Evolutionary conservation across 345 rosid species (phyloP), one percentile per base, ranked within the genome.

Genomic region (Melaleuca alternifolia): DNA sequence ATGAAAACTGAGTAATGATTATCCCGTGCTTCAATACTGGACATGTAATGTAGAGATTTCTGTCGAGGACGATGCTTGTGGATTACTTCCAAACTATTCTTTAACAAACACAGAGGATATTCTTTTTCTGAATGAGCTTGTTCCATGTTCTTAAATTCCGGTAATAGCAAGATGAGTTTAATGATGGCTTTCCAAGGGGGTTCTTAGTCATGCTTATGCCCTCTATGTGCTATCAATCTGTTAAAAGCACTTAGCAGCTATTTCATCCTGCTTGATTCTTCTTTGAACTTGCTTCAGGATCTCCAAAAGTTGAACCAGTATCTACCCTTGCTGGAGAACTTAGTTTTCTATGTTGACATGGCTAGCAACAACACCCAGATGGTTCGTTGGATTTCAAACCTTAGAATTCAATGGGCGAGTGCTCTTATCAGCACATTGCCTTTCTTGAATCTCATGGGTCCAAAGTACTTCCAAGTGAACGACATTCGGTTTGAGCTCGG

Each of bases 361-460:
- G 50, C 92, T 56, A 57, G 92, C 85, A 84, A 87, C 87, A 90
- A 88, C 87, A 86, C 53, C 48, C 88, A 48, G 83, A 91, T 90
- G 84, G 85, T 82, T 51, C 86, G 28, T 37, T 87, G 91, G 89
- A 91, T 90, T 88, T 90, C 93, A 52, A 88, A 89, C 86, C 95
- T 96, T 56, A 93, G 89, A 88, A 95, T 96, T 85, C 92, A 93
- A 83, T 96, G 99, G 97, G 91, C 93, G 84, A 93, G 96, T 46
- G 91, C 94, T 65, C 87, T 95, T 84, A 87, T 91, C 54, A 88
- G 91, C 10, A 88, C 94, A 12, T 90, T 76, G 24, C 56, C 94
- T 18, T 89, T 95, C 84, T 91, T 94, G 85, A 92, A 92, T 50
- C 92, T 94, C 37, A 87, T 52, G 86, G 95, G 97, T 88, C 93